phyloP scores from a whole-genome alignment of 768 basidiomycete species.

The Coprinellus aureogranulatus region DNA sequence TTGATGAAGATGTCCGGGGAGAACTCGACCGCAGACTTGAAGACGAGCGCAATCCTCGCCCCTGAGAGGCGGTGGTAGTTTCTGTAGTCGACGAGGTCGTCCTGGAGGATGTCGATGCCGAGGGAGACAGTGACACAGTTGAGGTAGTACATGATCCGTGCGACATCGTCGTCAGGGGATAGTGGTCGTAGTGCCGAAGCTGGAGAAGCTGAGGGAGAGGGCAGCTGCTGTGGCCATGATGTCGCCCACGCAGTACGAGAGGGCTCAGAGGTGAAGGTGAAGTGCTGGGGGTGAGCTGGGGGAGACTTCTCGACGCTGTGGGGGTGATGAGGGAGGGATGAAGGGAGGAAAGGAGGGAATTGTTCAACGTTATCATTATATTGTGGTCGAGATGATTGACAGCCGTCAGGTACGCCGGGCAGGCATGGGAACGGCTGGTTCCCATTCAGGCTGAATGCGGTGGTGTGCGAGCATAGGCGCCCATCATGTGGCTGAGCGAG shows the following conservation, averaged over 20 bases:
- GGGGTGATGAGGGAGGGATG: too few relatives aligned
- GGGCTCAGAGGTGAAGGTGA: background rate
- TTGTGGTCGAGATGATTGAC: too few relatives aligned
- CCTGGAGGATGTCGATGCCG: constrained; percentile 17
- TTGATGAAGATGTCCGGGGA: constrained; percentile 15
- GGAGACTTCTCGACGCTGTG: background rate
- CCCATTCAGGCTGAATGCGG: too few relatives aligned
- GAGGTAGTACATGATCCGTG: constrained; percentile 21
- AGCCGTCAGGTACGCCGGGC: too few relatives aligned
- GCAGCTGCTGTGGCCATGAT: constrained; percentile 10
- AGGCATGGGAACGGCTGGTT: too few relatives aligned
- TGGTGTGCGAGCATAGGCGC: too few relatives aligned
- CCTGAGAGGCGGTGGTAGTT: constrained; percentile 12
- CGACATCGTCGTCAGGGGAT: constrained; percentile 18
- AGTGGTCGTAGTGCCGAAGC: constrained; percentile 8
- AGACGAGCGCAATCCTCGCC: constrained; percentile 12
- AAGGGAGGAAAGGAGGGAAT: background rate
- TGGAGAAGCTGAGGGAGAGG: constrained; percentile 11
- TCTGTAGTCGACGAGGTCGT: constrained; percentile 16
- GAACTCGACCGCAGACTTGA: constrained; percentile 16
- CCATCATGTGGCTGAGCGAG: too few relatives aligned
- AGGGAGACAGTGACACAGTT: constrained; percentile 18
- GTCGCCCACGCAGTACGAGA: background rate
- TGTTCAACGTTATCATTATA: background rate
- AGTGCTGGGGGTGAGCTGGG: background rate